Percentiles rank a stretch among this genome's conserved stretches.
Evolutionary conservation across 371 early-diverging fungal genomes (phyloP).

Genomic region (Funneliformis caledonium): DNA sequence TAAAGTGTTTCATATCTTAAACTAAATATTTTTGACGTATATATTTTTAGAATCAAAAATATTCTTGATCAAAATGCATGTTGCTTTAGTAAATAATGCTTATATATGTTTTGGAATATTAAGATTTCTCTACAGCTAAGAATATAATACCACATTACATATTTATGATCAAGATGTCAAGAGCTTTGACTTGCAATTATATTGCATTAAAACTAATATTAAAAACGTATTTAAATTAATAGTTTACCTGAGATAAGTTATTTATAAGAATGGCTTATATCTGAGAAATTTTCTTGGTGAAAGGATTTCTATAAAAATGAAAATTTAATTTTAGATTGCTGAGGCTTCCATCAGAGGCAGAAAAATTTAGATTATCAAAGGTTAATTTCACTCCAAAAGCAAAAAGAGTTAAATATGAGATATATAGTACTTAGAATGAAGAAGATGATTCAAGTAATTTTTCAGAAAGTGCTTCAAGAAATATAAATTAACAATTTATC

Average conservation of each 20-base stretch:
- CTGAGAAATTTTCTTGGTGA: background rate
- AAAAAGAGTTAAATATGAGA: slow-evolving; percentile 7
- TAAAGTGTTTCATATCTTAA: slow-evolving; percentile 12
- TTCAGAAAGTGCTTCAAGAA: background rate
- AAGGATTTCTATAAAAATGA: background rate
- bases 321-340: background rate
- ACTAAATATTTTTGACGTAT: background rate
- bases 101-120: slow-evolving; percentile 1
- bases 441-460: background rate
- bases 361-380: slow-evolving; percentile 9
- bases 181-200: background rate
- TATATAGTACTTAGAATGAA: background rate
- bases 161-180: background rate
- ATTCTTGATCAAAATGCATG: background rate
- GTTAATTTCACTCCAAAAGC: slow-evolving; percentile 12
- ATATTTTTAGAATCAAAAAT: background rate
- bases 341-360: slow-evolving; percentile 17
- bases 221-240: slow-evolving; percentile 16
- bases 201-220: no score
- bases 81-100: slow-evolving; percentile 5
- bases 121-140: background rate
- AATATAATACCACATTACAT: background rate
- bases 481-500: no score
- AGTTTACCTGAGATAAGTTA: slow-evolving; percentile 18
- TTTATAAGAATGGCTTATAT: slow-evolving; percentile 6